Percentiles rank a stretch among this genome's conserved stretches.
Evolutionary conservation across 164 flowering plant species (phyloP).

Genomic region (Liriodendron chinense): DNA sequence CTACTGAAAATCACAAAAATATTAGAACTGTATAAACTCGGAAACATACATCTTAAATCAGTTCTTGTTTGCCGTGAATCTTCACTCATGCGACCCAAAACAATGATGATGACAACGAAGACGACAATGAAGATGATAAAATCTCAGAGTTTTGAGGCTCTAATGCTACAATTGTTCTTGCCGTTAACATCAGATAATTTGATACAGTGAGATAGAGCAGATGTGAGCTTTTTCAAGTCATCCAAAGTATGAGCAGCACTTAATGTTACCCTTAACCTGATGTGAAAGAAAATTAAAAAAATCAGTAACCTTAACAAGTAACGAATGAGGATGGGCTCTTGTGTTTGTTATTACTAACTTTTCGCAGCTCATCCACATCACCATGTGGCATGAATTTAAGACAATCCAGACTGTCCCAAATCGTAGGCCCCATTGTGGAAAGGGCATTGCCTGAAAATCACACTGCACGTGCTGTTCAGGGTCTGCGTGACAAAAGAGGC

Average conservation of each 20-base stretch:
- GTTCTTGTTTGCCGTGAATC: no score
- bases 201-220: constrained; percentile 56
- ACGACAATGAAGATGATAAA: no score
- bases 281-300: neutral
- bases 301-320: neutral
- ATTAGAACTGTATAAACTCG: no score
- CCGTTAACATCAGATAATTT: constrained; percentile 26
- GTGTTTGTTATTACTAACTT: neutral
- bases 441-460: neutral
- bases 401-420: neutral
- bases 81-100: no score
- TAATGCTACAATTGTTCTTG: neutral
- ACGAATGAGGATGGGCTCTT: neutral
- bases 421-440: neutral
- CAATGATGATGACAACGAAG: no score
- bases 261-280: constrained; percentile 76
- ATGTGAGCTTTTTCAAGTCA: constrained; percentile 65
- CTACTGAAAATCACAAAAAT: no score
- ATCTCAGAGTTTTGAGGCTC: neutral
- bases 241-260: constrained; percentile 71
- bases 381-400: neutral
- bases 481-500: neutral
- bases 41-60: no score
- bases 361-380: neutral
- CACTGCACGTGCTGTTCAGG: neutral